Evolutionary conservation across 352 stramenopile species (phyloP), one percentile per base, ranked within the genome.

Genomic region (Phytophthora agathidicida): DNA sequence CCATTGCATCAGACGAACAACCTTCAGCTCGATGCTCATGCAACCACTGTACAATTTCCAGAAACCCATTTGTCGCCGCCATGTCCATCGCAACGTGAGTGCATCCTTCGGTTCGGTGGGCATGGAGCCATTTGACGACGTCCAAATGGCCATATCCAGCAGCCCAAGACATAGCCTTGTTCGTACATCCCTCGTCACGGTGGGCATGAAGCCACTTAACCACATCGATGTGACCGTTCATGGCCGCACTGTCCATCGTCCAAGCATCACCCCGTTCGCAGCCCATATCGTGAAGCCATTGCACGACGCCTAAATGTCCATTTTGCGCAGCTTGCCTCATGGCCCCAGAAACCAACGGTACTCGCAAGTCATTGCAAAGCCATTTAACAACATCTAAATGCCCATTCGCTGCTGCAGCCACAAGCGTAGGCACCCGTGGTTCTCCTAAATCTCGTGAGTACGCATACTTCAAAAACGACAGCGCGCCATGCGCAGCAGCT

Each of bases 121-220:
- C 13, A 14, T 71, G 47, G 10, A 71, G 22, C 62, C 62, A 71
- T 17, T 62, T 48, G 1, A 67, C 62, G 23, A 71, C 38, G 19
- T 55, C 42, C 5, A 71, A 10, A 54, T 71, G 56, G 5, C 62
- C 62, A 4, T 48, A 13, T n/a, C 32, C 42, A 26, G 66, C 66
- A 20, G 55, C 45, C 31, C 43, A 64, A 32, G 46, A 32, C 61
- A 75, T 72, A 1, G 66, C 61, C 8, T 48, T 55, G 20, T 7
- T 24, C 13, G 26, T 69, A 28, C 66, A 72, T n/a, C 53, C 55
- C 46, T 71, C 55, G 10, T 59, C 24, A 2, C 53, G 60, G 35
- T 57, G 26, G 30, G 42, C 30, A 32, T 75, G 61, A 50, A 75
- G 53, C 61, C 52, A 65, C n/a, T 62, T 23, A 2, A 75, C 49